These are phyloP conservation scores for Beauveria sp. DNA, from an alignment of 2,329 filamentous ascomycete genomes.

Conservation along the genomic window DNA sequence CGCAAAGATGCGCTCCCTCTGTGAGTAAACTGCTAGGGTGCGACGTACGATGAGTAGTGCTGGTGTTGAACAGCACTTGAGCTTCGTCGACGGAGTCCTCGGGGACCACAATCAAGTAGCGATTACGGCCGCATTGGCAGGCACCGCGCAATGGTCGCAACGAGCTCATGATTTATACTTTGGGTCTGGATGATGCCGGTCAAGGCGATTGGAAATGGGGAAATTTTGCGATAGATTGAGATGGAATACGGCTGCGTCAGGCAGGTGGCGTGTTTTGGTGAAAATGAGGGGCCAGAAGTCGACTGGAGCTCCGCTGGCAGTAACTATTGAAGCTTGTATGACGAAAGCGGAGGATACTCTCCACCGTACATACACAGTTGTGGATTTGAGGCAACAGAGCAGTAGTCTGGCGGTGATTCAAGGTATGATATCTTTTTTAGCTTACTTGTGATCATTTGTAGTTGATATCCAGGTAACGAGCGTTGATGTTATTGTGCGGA, in stretches of 20 bases:
- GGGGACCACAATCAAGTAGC: conserved; percentile 69
- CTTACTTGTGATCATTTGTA: no score
- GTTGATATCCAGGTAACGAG: no score
- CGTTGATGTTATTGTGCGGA: no score
- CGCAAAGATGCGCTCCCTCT: neutral
- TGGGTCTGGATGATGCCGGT: neutral
- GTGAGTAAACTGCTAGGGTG: neutral
- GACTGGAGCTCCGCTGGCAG: neutral
- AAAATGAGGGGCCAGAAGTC: conserved; percentile 7
- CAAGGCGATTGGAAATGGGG: neutral
- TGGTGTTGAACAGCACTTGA: conserved; percentile 68
- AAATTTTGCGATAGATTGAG: neutral
- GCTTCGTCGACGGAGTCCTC: conserved; percentile 42
- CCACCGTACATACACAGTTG: neutral
- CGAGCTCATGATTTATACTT: conserved; percentile 32
- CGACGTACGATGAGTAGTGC: conserved; percentile 62
- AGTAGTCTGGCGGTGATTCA: no score
- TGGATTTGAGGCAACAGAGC: neutral
- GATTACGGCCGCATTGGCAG: conserved; percentile 80
- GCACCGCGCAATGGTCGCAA: conserved; percentile 59
- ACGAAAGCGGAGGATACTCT: conserved; percentile 4
- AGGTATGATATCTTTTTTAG: no score
- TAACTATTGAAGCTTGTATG: neutral
- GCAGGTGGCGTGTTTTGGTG: neutral
- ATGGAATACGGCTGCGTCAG: neutral